A percentile compares a stretch with the other conserved stretches of the same genome.
Conservation (phyloP, 805 yeast species). For the Starmera caribaea region DNA sequence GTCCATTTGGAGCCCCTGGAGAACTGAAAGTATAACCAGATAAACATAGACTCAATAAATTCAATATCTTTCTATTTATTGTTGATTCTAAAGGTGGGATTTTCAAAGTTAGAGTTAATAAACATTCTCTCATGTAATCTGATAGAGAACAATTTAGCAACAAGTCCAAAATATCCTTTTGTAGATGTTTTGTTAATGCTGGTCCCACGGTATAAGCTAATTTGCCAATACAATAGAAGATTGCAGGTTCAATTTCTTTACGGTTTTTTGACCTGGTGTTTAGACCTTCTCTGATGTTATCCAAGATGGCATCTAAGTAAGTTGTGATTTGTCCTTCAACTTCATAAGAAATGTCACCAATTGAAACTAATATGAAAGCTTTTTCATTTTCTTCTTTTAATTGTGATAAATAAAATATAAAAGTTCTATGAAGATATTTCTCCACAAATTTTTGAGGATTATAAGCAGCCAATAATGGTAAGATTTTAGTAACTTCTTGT, state of each 20-base stretch:
- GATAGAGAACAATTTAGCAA: slow-evolving; percentile 77
- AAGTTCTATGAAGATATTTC: slow-evolving; percentile 69
- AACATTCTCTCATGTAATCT: slow-evolving; percentile 70
- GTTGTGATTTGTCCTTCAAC: slow-evolving; percentile 81
- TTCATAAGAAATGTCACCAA: slow-evolving; percentile 71
- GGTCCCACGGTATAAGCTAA: slow-evolving; percentile 87
- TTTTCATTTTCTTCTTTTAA: slow-evolving; percentile 70
- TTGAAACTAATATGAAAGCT: slow-evolving; percentile 64
- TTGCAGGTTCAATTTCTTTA: slow-evolving; percentile 72
- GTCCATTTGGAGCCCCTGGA: slow-evolving; percentile 71
- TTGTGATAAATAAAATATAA: slow-evolving; percentile 69
- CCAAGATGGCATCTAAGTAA: slow-evolving; percentile 80
- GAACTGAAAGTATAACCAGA: slow-evolving; percentile 75
- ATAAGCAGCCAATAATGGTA: slow-evolving; percentile 77
- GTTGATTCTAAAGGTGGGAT: slow-evolving; percentile 74
- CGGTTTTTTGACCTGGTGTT: slow-evolving; percentile 39
- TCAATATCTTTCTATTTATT: slow-evolving; percentile 62
- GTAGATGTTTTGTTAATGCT: slow-evolving; percentile 81
- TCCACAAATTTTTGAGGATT: slow-evolving; percentile 69
- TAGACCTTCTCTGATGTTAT: slow-evolving; percentile 73
- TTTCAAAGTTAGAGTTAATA: slow-evolving; percentile 54
- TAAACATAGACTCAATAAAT: slow-evolving; percentile 61
- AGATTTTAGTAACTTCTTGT: slow-evolving; percentile 72
- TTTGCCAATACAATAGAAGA: slow-evolving; percentile 82
- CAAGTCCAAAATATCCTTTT: slow-evolving; percentile 69